Evolutionary conservation across 2,329 filamentous ascomycete species (phyloP).

Genomic region (Aureobasidium sp.): DNA sequence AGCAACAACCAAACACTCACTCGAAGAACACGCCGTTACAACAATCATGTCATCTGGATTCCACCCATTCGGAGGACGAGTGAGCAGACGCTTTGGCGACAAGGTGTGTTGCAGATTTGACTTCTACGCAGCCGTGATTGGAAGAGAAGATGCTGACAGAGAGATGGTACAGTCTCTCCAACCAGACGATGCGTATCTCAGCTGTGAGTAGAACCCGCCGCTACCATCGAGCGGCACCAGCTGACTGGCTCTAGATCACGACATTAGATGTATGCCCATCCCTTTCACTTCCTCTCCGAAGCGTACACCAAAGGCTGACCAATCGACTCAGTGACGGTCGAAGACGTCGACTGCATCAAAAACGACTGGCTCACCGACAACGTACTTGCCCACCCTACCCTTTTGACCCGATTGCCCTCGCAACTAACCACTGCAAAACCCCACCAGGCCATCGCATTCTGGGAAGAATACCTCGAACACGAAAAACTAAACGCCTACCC

Average conservation of each 20-base stretch:
- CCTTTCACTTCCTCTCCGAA: not conserved
- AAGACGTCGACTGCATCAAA: slow-evolving; percentile 82
- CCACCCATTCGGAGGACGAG: slow-evolving; percentile 48
- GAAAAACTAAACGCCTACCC: slow-evolving; percentile 77
- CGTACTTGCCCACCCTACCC: slow-evolving; percentile 42
- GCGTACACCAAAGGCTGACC: not conserved
- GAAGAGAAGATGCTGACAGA: slow-evolving; percentile 21
- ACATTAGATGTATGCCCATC: slow-evolving; percentile 52
- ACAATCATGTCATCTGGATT: slow-evolving; percentile 31
- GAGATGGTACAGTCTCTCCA: not conserved
- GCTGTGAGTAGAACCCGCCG: slow-evolving; percentile 49
- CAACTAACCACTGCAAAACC: too few species aligned
- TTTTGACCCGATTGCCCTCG: too few species aligned
- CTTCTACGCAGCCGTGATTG: too few species aligned
- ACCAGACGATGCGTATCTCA: slow-evolving; percentile 63
- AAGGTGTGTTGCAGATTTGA: slow-evolving; percentile 33
- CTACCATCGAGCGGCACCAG: not conserved
- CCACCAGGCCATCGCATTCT: slow-evolving; percentile 81
- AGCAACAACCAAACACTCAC: not conserved
- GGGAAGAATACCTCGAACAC: slow-evolving; percentile 93
- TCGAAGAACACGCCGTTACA: not conserved
- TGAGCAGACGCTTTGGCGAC: slow-evolving; percentile 46
- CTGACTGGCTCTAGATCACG: slow-evolving; percentile 48
- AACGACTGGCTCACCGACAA: slow-evolving; percentile 97
- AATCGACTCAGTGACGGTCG: slow-evolving; percentile 62